Conservation (phyloP, 2,329 filamentous ascomycete genomes). For the Diaporthe australafricana region DNA sequence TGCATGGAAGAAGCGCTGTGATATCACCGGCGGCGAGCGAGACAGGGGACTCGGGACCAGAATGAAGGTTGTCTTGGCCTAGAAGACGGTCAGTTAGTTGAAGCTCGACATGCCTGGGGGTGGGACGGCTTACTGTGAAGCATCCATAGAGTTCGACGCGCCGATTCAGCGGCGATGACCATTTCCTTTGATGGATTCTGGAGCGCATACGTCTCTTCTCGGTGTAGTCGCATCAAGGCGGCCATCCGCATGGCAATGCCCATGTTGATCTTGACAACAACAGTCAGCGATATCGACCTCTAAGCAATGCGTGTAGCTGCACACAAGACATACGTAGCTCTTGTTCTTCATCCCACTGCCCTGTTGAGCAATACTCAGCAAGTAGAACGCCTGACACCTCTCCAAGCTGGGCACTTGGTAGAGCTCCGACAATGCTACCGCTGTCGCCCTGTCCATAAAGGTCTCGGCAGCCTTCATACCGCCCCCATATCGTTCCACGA, state of each 20-base stretch:
- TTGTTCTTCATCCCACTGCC: constrained; percentile 64
- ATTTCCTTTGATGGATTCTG: constrained; percentile 56
- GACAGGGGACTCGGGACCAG: constrained; percentile 62
- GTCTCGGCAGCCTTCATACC: constrained; percentile 63
- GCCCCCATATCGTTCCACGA: constrained; percentile 61
- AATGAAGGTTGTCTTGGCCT: constrained; percentile 68
- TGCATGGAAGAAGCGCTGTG: constrained; percentile 63
- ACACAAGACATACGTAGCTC: constrained; percentile 59
- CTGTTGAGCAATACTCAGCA: constrained; percentile 69
- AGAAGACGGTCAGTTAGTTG: constrained; percentile 12
- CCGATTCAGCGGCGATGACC: constrained; percentile 65
- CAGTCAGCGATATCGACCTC: constrained; percentile 39
- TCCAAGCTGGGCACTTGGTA: constrained; percentile 66
- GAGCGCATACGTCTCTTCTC: constrained; percentile 65
- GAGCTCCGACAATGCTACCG: constrained; percentile 60
- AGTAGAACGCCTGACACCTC: constrained; percentile 68
- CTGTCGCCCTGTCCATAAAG: constrained; percentile 63
- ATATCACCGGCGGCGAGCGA: constrained; percentile 65
- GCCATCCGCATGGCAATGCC: constrained; percentile 68
- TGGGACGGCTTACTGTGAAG: constrained; percentile 57
- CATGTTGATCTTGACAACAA: constrained; percentile 60
- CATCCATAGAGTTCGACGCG: constrained; percentile 70
- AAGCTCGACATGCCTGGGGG: not conserved
- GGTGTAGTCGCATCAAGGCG: constrained; percentile 64
- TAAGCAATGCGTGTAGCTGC: not conserved